These are phyloP conservation scores for Tetracladium marchalianum DNA, from an alignment of 495 filamentous ascomycete genomes.

Conservation along the genomic window DNA sequence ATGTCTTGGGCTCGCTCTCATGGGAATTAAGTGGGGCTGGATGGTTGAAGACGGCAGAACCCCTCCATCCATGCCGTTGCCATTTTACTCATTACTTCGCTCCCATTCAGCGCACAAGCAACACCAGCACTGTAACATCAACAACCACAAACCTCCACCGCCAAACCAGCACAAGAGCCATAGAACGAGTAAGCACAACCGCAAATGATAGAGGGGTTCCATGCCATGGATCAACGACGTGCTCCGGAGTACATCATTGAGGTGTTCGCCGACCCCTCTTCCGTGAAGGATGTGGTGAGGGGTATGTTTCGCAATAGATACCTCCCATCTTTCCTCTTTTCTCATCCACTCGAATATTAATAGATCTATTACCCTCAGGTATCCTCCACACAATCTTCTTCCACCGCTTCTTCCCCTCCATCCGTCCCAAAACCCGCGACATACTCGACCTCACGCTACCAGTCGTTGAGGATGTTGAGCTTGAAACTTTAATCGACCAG, in stretches of 20 bases:
- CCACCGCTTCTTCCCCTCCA: conserved; percentile 87
- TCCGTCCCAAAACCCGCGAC: conserved; percentile 77
- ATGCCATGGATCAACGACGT: conserved; percentile 40
- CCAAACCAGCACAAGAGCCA: no score
- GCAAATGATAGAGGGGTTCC: conserved; percentile 8
- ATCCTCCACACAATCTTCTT: conserved; percentile 98
- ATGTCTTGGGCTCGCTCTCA: no score
- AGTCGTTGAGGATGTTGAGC: conserved; percentile 76
- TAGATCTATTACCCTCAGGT: conserved; percentile 36
- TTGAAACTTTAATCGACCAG: conserved; percentile 88
- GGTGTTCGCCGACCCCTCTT: conserved; percentile 70
- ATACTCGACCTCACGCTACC: conserved; percentile 88
- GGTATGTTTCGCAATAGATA: conserved; percentile 39
- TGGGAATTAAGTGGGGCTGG: no score
- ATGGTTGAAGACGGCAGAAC: no score
- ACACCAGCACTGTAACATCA: no score
- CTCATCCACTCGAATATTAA: background rate
- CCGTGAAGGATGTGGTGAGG: conserved; percentile 85
- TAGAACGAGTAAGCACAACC: background rate
- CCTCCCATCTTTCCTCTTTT: background rate
- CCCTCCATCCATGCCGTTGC: no score
- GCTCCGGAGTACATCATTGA: conserved; percentile 79
- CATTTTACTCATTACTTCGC: no score
- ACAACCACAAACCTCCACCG: no score
- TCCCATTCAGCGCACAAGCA: no score